Conservation (phyloP, 2,329 filamentous ascomycete genomes). For the Colletotrichum echinochloae region DNA sequence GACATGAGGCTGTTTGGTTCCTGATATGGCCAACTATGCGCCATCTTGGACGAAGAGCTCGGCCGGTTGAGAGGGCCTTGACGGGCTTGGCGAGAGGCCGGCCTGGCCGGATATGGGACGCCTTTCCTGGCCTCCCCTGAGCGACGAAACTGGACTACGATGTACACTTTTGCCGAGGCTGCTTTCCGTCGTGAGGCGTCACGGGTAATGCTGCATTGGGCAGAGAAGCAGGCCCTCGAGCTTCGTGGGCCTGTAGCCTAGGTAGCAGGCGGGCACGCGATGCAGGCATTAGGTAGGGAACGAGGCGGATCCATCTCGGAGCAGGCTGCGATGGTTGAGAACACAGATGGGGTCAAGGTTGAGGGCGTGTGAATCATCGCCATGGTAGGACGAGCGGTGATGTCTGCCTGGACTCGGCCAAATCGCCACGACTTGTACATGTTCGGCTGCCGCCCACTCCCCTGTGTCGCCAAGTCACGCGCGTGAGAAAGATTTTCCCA, state of each 20-base stretch:
- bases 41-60: not conserved
- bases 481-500: not conserved
- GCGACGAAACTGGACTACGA: not conserved
- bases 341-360: not conserved
- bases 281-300: not conserved
- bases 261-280: not conserved
- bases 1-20: not conserved
- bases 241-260: not conserved
- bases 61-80: not conserved
- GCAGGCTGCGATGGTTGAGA: not conserved
- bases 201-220: not conserved
- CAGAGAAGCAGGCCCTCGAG: not conserved
- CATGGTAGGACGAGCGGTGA: not conserved
- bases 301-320: not conserved
- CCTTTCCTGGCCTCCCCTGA: no score
- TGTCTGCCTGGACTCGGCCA: slow-evolving; percentile 7
- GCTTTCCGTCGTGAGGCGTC: not conserved
- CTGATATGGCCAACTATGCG: no score
- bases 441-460: not conserved
- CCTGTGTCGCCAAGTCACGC: not conserved
- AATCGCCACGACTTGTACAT: not conserved
- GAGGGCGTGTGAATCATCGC: not conserved
- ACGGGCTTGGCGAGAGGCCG: not conserved
- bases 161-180: not conserved
- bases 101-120: not conserved